Percentiles rank a stretch among this genome's conserved stretches.
These are phyloP conservation scores for Rosa chinensis DNA, from an alignment of 306 rosid species.

Conservation along the genomic window DNA sequence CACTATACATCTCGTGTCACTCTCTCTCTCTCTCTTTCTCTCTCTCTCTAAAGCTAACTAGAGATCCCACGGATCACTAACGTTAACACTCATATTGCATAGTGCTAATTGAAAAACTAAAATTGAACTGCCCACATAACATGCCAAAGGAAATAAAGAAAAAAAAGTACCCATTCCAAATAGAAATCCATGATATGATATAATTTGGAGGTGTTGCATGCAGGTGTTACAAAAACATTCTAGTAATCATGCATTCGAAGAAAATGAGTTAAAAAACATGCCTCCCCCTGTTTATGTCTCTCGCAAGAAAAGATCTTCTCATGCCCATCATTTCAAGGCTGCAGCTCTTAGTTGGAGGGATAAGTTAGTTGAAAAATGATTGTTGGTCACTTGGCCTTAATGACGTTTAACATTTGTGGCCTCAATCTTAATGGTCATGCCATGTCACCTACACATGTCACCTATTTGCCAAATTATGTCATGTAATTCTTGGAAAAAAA, in stretches of 20 bases:
- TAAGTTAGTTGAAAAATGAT: no score
- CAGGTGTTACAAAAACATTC: constrained; percentile 23
- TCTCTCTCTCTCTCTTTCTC: no score
- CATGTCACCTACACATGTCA: no score
- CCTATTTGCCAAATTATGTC: no score
- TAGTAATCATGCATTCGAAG: background rate
- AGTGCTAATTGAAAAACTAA: background rate
- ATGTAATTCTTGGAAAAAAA: no score
- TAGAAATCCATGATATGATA: background rate
- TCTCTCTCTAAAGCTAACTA: no score
- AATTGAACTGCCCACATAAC: background rate
- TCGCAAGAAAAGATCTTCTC: constrained; percentile 50
- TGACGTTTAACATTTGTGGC: no score
- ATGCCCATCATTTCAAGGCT: constrained; percentile 69
- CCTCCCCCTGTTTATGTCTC: constrained; percentile 64
- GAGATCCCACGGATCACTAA: no score
- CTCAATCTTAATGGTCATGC: no score
- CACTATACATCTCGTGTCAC: no score
- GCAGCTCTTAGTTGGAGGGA: constrained; percentile 42
- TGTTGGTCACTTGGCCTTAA: no score
- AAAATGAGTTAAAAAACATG: constrained; percentile 12
- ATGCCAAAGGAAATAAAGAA: background rate
- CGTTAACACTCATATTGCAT: background rate
- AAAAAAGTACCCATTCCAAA: background rate
- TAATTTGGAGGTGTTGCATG: background rate